These are phyloP conservation scores for Penicillium longicatenatum DNA, from an alignment of 495 filamentous ascomycete species.

Conservation along the genomic window DNA sequence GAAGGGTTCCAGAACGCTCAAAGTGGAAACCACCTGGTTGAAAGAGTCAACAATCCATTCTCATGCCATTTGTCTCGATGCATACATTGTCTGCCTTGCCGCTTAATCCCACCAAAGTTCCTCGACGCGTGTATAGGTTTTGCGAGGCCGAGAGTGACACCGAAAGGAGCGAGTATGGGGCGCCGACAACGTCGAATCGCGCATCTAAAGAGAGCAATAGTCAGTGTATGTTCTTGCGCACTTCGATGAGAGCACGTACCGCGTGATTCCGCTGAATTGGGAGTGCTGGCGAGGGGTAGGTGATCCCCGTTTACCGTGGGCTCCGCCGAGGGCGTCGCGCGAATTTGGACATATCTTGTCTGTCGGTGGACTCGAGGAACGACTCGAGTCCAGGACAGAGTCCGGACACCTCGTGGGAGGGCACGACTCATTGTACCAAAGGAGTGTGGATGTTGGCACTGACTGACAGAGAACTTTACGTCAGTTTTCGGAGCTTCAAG, in stretches of 20 bases:
- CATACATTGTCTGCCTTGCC: slow-evolving; percentile 89
- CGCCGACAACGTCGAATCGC: slow-evolving; percentile 86
- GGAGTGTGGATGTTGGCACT: slow-evolving; percentile 2
- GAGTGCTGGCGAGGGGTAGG: slow-evolving; percentile 42
- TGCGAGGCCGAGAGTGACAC: slow-evolving; percentile 91
- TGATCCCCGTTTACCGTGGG: slow-evolving; percentile 39
- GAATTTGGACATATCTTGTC: slow-evolving; percentile 47
- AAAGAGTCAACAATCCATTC: slow-evolving; percentile 2
- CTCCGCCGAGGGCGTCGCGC: slow-evolving; percentile 42
- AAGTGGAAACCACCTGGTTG: slow-evolving; percentile 71
- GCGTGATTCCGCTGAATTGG: slow-evolving; percentile 43
- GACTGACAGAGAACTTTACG: slow-evolving; percentile 30
- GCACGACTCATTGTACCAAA: slow-evolving; percentile 37
- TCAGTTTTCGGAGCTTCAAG: slow-evolving; percentile 30
- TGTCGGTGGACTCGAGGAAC: slow-evolving; percentile 36
- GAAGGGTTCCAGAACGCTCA: slow-evolving; percentile 85
- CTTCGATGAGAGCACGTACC: slow-evolving; percentile 27
- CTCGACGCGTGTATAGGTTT: slow-evolving; percentile 85
- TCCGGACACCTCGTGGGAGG: slow-evolving; percentile 41
- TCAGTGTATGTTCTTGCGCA: slow-evolving; percentile 2
- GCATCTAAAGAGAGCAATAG: slow-evolving; percentile 62
- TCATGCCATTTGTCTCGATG: neutral
- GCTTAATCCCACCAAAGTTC: slow-evolving; percentile 85
- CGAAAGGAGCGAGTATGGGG: slow-evolving; percentile 88
- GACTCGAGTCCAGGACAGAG: slow-evolving; percentile 42